Evolutionary conservation across 495 filamentous ascomycete genomes (phyloP).

Genomic region (Neurospora terricola): DNA sequence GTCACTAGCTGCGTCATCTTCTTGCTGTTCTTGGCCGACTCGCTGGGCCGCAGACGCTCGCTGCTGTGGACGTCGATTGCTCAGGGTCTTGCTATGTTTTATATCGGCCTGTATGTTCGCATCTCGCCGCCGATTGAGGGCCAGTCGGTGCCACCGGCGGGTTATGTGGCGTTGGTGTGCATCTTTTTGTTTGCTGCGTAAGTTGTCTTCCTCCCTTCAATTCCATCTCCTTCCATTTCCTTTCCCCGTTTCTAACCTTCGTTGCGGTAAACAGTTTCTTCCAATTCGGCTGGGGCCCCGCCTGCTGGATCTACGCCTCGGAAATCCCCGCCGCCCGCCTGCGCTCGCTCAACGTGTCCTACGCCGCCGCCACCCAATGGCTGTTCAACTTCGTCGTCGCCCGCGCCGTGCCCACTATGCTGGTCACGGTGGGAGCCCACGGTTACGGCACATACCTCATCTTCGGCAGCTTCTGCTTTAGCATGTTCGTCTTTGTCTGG

Average conservation of each 20-base stretch:
- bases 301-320: slow-evolving; percentile 67
- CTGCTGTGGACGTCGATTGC: slow-evolving; percentile 67
- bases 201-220: neutral
- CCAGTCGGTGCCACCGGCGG: slow-evolving; percentile 26
- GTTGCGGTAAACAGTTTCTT: slow-evolving; percentile 38
- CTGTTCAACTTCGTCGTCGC: slow-evolving; percentile 64
- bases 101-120: slow-evolving; percentile 71
- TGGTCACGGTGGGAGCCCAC: slow-evolving; percentile 48
- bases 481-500: slow-evolving; percentile 58
- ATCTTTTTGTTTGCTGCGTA: slow-evolving; percentile 62
- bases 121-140: slow-evolving; percentile 51
- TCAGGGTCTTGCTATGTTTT: slow-evolving; percentile 63
- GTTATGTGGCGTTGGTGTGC: slow-evolving; percentile 59
- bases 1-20: slow-evolving; percentile 28
- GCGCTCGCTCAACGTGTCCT: slow-evolving; percentile 58
- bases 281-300: slow-evolving; percentile 72
- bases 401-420: slow-evolving; percentile 51
- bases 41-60: slow-evolving; percentile 53
- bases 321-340: slow-evolving; percentile 68
- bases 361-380: slow-evolving; percentile 62
- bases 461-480: slow-evolving; percentile 53
- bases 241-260: neutral
- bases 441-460: slow-evolving; percentile 55
- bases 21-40: slow-evolving; percentile 52
- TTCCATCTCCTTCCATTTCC: neutral